Evolutionary conservation across 1,139 yeast species (phyloP), one percentile per base, ranked within the genome.

Genomic region (Saccharomycopsis hybrid): DNA sequence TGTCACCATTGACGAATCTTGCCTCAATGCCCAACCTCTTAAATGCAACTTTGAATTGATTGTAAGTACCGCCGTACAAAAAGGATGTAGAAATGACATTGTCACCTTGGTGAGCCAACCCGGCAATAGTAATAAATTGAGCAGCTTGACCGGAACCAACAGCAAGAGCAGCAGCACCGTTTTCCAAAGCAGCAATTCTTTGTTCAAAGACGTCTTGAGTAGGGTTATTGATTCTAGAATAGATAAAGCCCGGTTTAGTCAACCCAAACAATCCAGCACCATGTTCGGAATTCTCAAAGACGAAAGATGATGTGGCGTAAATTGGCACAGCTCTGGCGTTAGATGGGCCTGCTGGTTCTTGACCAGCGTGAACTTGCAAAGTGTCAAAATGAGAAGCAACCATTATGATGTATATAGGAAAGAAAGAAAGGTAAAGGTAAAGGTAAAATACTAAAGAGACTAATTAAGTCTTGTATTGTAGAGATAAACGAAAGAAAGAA

Each of bases 111-210:
- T 85, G 89, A 41, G 96, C 95, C 60, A 89, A 76, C 53, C 89
- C 89, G 41, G 87, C 74, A 63, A 89, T 73, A 36, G 97, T 95
- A 55, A 86, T 65, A 59, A 88, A 78, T 67, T 89, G 97, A 40
- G 97, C 97, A 50, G 97, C 92, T 70, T 89, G 97, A 55, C 98
- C 97, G 9, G 97, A 89, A 32, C 95, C 68, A 36, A 85, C 83
- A n/a, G 96, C 94, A 55, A 90, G 70, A 3, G 95, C 97, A 56
- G 85, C 95, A 51, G 82, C 81, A 62, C 97, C 98, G 54, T 85
- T 85, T 70, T 92, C 98, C 56, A 92, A 76, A 47, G 95, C 94
- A 52, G 96, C 95, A 51, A 92, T 75, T 70, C 98, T 79, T 65
- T 86, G 79, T 69, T 92, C 98, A 58, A 92, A 85, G 31, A 85